Evolutionary conservation across 305 asterid species (phyloP).

Genomic region (Coffea humblotiana): DNA sequence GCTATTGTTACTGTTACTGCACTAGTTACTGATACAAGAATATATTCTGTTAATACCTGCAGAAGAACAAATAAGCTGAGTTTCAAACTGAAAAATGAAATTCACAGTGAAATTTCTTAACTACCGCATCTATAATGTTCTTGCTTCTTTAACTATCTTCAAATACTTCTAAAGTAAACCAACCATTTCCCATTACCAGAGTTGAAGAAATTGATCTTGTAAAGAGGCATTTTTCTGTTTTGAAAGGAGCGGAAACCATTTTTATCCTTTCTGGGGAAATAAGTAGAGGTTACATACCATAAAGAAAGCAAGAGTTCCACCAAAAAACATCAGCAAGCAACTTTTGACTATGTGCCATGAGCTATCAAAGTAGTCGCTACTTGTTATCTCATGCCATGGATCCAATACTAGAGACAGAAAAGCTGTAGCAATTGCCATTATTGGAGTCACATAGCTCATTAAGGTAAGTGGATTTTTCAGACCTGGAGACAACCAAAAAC

Average conservation of each 20-base stretch:
- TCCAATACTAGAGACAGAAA: constrained; percentile 76
- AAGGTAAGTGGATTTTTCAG: constrained; percentile 92
- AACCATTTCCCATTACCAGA: neutral
- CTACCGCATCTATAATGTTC: neutral
- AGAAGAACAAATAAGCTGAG: constrained; percentile 25
- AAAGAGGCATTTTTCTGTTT: neutral
- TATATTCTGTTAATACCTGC: constrained; percentile 94
- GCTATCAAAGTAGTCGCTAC: constrained; percentile 71
- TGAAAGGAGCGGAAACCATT: too few relatives aligned
- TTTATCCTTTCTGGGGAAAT: too few relatives aligned
- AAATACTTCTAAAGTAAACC: neutral
- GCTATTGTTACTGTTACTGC: constrained; percentile 98
- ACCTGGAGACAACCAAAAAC: constrained; percentile 47
- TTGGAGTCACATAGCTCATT: constrained; percentile 96
- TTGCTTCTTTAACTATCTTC: neutral
- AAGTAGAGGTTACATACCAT: constrained; percentile 53
- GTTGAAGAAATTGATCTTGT: neutral
- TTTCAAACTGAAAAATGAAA: constrained; percentile 15
- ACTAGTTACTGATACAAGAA: constrained; percentile 93
- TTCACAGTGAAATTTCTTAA: constrained; percentile 1
- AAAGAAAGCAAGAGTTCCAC: constrained; percentile 97
- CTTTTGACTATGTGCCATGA: constrained; percentile 79
- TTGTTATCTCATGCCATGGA: constrained; percentile 87
- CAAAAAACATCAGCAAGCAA: constrained; percentile 90
- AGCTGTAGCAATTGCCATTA: constrained; percentile 94